These are phyloP conservation scores for Botrytis byssoidea DNA, from an alignment of 2,329 filamentous ascomycete genomes.

Conservation along the genomic window DNA sequence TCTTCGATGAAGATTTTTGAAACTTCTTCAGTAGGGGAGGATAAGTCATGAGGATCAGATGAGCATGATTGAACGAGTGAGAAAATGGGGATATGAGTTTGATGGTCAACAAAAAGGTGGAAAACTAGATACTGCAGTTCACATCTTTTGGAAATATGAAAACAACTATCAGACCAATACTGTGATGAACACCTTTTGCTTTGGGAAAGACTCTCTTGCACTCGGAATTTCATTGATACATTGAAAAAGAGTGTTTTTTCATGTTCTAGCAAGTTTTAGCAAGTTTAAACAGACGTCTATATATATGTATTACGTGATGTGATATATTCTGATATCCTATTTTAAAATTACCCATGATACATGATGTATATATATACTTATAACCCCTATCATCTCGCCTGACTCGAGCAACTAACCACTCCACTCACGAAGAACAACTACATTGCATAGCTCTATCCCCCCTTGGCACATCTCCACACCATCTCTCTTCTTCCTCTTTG, in stretches of 20 bases:
- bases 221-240: neutral
- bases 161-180: neutral
- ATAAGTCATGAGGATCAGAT: neutral
- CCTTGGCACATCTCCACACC: constrained; percentile 81
- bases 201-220: neutral
- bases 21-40: neutral
- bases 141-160: neutral
- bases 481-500: constrained; percentile 76
- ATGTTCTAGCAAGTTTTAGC: too few relatives aligned
- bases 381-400: neutral
- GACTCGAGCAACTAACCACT: neutral
- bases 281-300: neutral
- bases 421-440: constrained; percentile 78
- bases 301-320: neutral
- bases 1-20: neutral
- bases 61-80: neutral
- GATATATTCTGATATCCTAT: neutral
- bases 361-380: neutral
- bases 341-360: neutral
- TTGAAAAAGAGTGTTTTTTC: neutral
- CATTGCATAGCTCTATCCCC: constrained; percentile 82
- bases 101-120: neutral
- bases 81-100: constrained; percentile 10
- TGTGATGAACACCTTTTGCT: neutral
- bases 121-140: neutral